Evolutionary conservation across 2,329 filamentous ascomycete genomes (phyloP).

Genomic region (Eurotiales sp.): DNA sequence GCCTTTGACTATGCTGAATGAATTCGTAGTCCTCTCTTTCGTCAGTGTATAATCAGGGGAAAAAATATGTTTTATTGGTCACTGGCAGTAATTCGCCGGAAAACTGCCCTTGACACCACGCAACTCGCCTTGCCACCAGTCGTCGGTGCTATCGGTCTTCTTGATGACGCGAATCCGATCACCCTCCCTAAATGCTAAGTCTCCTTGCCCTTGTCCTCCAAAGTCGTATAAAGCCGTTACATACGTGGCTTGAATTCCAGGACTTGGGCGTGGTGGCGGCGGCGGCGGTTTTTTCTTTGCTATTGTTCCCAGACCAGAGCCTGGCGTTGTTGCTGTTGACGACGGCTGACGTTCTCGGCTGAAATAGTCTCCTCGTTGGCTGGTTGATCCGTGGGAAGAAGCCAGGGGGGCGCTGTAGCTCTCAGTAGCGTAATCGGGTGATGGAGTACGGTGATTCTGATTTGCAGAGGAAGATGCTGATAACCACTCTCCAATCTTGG

Average conservation of each 20-base stretch:
- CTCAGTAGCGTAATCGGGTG: slow-evolving; percentile 14
- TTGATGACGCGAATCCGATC: slow-evolving; percentile 73
- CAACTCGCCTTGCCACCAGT: slow-evolving; percentile 84
- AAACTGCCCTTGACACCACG: slow-evolving; percentile 67
- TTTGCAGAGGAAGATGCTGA: slow-evolving; percentile 26
- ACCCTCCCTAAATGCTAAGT: slow-evolving; percentile 71
- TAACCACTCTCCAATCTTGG: slow-evolving; percentile 19
- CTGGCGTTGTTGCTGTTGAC: slow-evolving; percentile 22
- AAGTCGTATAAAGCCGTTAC: slow-evolving; percentile 75
- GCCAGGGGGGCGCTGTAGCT: slow-evolving; percentile 22
- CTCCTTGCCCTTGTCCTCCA: slow-evolving; percentile 63
- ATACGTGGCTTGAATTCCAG: slow-evolving; percentile 52
- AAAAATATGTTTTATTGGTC: no score
- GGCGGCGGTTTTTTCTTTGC: slow-evolving; percentile 72
- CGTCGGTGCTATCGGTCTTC: slow-evolving; percentile 74
- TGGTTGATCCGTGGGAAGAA: slow-evolving; percentile 33
- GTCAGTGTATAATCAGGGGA: no score
- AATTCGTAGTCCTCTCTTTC: no score
- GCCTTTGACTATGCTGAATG: no score
- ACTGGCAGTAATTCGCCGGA: slow-evolving; percentile 75
- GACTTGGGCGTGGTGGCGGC: slow-evolving; percentile 63
- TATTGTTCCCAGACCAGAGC: slow-evolving; percentile 29
- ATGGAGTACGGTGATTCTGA: slow-evolving; percentile 21
- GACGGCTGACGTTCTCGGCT: slow-evolving; percentile 38
- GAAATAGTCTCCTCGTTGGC: slow-evolving; percentile 46